phyloP scores from a whole-genome alignment of 805 yeast genomes.

The Sugiyamaella marilandica region DNA sequence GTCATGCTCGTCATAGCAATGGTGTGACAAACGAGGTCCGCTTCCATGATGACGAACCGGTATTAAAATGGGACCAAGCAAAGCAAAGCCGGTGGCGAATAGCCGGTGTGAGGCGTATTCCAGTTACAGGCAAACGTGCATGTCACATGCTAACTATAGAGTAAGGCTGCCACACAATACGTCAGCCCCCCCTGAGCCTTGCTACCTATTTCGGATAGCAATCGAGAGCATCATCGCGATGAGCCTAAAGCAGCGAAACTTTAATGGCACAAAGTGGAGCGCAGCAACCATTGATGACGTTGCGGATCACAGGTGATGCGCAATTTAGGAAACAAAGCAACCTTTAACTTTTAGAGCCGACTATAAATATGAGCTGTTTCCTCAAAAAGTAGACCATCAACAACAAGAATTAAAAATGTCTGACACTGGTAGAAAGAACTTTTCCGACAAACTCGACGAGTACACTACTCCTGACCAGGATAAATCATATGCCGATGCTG shows the following conservation, averaged over 20 bases:
- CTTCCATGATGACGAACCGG: no score
- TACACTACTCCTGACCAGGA: constrained; percentile 63
- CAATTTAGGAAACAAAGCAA: neutral
- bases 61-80: no score
- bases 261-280: neutral
- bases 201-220: neutral
- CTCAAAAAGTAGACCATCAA: neutral
- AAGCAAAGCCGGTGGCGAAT: no score
- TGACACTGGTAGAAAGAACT: constrained; percentile 64
- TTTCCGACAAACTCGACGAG: constrained; percentile 65
- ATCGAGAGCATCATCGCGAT: neutral
- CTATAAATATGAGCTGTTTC: neutral
- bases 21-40: no score
- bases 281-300: neutral
- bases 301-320: neutral
- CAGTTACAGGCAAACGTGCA: no score
- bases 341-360: no score
- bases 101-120: no score
- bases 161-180: no score
- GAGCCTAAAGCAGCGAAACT: neutral
- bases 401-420: constrained; percentile 13
- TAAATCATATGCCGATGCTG: constrained; percentile 59
- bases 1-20: no score
- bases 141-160: no score
- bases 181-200: neutral